Percentiles rank a stretch among this genome's conserved stretches.
These are phyloP conservation scores for Scedosporium apiospermum DNA, from an alignment of 2,329 filamentous ascomycete genomes.

Conservation along the genomic window DNA sequence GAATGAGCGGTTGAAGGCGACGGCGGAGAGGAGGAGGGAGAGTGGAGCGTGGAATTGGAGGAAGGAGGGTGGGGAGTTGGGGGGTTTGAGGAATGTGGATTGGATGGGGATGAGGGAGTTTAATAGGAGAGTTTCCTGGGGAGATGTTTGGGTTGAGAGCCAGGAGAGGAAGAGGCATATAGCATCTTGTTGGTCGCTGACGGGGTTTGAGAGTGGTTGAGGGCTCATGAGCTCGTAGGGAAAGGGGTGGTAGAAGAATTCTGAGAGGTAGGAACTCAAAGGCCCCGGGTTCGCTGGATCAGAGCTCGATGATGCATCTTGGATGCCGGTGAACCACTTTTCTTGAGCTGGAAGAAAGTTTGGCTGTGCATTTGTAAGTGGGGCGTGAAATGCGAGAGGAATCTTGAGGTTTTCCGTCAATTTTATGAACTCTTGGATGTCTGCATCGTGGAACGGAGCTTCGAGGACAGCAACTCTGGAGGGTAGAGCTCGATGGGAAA, in stretches of 20 bases:
- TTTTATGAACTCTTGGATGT: neutral
- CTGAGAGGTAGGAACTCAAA: slow-evolving; percentile 18
- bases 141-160: slow-evolving; percentile 10
- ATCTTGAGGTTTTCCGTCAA: neutral
- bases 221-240: slow-evolving; percentile 28
- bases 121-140: neutral
- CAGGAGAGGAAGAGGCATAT: slow-evolving; percentile 17
- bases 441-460: neutral
- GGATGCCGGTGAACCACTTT: slow-evolving; percentile 47
- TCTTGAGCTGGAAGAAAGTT: slow-evolving; percentile 37
- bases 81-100: slow-evolving; percentile 12
- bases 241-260: slow-evolving; percentile 21
- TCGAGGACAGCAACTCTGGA: neutral
- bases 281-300: neutral
- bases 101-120: slow-evolving; percentile 7
- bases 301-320: neutral
- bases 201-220: slow-evolving; percentile 10
- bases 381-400: slow-evolving; percentile 1
- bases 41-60: slow-evolving; percentile 52
- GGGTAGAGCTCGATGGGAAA: neutral
- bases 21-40: slow-evolving; percentile 50
- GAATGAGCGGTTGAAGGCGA: slow-evolving; percentile 34
- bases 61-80: slow-evolving; percentile 26
- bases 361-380: neutral
- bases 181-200: slow-evolving; percentile 8